Evolutionary conservation across 148 eudicot genomes (phyloP).

Genomic region (Chenopodium formosanum): DNA sequence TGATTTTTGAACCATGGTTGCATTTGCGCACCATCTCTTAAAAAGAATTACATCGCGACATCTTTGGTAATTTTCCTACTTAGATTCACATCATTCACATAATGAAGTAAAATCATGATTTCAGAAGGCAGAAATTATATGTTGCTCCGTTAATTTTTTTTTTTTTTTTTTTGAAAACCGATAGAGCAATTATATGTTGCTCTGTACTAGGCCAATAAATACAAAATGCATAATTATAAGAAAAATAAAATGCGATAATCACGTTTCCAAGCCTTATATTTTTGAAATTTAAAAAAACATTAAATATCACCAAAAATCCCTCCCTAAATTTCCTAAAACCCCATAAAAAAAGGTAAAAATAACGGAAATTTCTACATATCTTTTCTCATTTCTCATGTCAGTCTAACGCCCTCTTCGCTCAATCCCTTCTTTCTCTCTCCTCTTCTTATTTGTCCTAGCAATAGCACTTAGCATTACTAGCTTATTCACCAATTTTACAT

Average conservation of each 20-base stretch:
- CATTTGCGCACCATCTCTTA: too few relatives aligned
- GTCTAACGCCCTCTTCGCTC: slow-evolving; percentile 23
- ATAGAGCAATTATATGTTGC: too few relatives aligned
- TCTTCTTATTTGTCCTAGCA: slow-evolving; percentile 8
- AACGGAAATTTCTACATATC: slow-evolving; percentile 20
- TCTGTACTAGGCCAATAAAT: too few relatives aligned
- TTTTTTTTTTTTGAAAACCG: too few relatives aligned
- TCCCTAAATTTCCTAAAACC: slow-evolving; percentile 10
- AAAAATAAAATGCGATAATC: background rate
- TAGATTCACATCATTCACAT: too few relatives aligned
- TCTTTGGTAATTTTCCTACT: too few relatives aligned
- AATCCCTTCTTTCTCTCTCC: background rate
- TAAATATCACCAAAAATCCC: background rate
- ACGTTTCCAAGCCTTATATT: background rate
- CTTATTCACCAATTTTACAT: background rate
- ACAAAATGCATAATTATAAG: too few relatives aligned
- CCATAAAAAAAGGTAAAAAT: slow-evolving; percentile 3
- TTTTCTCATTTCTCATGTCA: background rate
- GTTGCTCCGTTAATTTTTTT: too few relatives aligned
- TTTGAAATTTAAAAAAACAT: slow-evolving; percentile 25
- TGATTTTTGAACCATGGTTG: too few relatives aligned
- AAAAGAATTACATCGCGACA: too few relatives aligned
- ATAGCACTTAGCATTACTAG: background rate
- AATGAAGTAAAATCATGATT: too few relatives aligned
- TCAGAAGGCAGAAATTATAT: too few relatives aligned